Evolutionary conservation across 805 yeast genomes (phyloP).

Genomic region (Sugiyamaella valdiviana): DNA sequence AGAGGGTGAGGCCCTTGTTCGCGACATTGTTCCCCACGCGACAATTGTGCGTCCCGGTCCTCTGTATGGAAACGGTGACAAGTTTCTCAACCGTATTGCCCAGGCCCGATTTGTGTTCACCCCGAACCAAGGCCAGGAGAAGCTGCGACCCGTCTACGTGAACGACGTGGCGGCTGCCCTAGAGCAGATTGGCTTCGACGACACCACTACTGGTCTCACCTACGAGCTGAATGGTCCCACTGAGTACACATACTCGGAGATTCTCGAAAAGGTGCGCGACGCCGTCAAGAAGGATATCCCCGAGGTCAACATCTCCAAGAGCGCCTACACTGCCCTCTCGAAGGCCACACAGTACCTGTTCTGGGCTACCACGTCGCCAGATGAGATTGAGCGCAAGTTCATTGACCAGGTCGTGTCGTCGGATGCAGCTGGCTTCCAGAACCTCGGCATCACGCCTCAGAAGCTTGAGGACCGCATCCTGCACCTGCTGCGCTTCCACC

Average conservation of each 20-base stretch:
- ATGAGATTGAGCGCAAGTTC: constrained; percentile 66
- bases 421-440: constrained; percentile 56
- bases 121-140: constrained; percentile 58
- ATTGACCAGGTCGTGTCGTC: constrained; percentile 60
- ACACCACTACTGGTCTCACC: constrained; percentile 68
- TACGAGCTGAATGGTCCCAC: constrained; percentile 74
- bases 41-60: constrained; percentile 85
- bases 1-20: constrained; percentile 64
- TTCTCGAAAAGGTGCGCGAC: constrained; percentile 64
- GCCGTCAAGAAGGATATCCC: constrained; percentile 43
- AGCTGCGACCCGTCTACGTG: constrained; percentile 66
- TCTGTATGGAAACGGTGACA: constrained; percentile 69
- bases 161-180: constrained; percentile 72
- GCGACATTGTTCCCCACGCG: constrained; percentile 61
- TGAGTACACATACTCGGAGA: constrained; percentile 51
- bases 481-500: constrained; percentile 14
- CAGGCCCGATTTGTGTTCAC: constrained; percentile 55
- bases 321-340: constrained; percentile 30
- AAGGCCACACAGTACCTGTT: constrained; percentile 34
- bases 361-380: constrained; percentile 54
- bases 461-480: constrained; percentile 13
- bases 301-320: constrained; percentile 37
- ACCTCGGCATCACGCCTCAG: constrained; percentile 52
- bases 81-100: constrained; percentile 56
- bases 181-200: constrained; percentile 74